Conservation (phyloP, 2,329 filamentous ascomycete genomes). For the Stachybotrys chlorohalonatus region DNA sequence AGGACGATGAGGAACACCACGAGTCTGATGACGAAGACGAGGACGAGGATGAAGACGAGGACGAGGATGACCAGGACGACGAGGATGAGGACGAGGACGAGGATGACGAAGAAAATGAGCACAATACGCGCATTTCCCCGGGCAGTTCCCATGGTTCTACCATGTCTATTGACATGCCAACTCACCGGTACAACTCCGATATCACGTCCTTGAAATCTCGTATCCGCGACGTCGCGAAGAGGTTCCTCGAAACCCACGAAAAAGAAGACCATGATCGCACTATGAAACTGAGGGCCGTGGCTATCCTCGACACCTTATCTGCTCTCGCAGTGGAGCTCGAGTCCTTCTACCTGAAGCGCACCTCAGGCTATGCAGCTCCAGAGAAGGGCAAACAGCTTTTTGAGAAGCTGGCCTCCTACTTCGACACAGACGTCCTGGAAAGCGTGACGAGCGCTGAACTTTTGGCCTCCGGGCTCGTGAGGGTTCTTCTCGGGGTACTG, state of each 20-base stretch:
- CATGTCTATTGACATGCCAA: slow-evolving; percentile 51
- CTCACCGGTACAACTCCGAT: slow-evolving; percentile 37
- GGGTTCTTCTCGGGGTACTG: slow-evolving; percentile 74
- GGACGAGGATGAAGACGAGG: slow-evolving; percentile 23
- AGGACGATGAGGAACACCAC: slow-evolving; percentile 17
- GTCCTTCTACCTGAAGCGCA: slow-evolving; percentile 54
- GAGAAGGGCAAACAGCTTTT: slow-evolving; percentile 60
- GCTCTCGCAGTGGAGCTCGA: slow-evolving; percentile 64
- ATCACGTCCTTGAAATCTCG: slow-evolving; percentile 49
- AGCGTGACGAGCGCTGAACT: slow-evolving; percentile 95
- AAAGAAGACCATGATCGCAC: slow-evolving; percentile 59
- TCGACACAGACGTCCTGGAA: slow-evolving; percentile 79
- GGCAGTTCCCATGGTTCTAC: slow-evolving; percentile 58
- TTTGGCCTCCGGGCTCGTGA: slow-evolving; percentile 81
- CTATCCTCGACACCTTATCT: slow-evolving; percentile 67
- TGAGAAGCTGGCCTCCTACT: slow-evolving; percentile 67
- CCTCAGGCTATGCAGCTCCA: slow-evolving; percentile 32
- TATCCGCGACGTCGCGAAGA: slow-evolving; percentile 69
- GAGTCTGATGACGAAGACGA: slow-evolving; percentile 19
- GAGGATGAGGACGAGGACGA: slow-evolving; percentile 39
- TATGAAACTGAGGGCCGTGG: slow-evolving; percentile 69
- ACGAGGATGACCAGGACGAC: slow-evolving; percentile 26
- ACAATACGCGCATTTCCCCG: slow-evolving; percentile 46
- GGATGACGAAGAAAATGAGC: slow-evolving; percentile 40
- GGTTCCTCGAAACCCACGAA: slow-evolving; percentile 78